phyloP scores from a whole-genome alignment of 441 rosid genomes.

The Euphorbia schlechtendalii region DNA sequence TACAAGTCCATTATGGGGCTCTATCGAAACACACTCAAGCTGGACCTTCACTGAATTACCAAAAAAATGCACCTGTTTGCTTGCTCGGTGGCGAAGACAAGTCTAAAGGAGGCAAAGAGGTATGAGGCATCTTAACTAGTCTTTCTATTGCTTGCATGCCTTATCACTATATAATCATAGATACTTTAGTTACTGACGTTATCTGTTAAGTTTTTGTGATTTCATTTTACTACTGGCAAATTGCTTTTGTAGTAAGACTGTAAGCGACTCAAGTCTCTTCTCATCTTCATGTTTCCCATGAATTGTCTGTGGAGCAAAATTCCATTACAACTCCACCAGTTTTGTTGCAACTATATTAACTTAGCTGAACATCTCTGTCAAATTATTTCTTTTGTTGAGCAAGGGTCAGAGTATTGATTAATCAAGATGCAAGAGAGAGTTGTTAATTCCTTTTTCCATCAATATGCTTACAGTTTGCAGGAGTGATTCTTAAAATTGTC shows the following conservation, averaged over 20 bases:
- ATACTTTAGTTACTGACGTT: background rate
- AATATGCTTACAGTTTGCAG: background rate
- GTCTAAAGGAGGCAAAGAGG: conserved; percentile 37
- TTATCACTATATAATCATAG: background rate
- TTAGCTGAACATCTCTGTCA: background rate
- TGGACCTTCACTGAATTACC: conserved; percentile 20
- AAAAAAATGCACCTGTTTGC: conserved; percentile 28
- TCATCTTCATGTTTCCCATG: background rate
- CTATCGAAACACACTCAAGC: conserved; percentile 18
- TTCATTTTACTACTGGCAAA: background rate
- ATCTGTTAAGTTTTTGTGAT: background rate
- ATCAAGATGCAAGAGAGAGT: background rate
- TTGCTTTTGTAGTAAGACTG: background rate
- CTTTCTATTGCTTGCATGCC: background rate
- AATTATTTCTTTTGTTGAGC: background rate
- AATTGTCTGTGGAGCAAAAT: background rate
- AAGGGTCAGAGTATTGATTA: background rate
- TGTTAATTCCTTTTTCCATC: background rate
- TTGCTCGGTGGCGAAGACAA: conserved; percentile 53
- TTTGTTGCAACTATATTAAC: background rate
- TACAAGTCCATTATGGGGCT: conserved; percentile 21
- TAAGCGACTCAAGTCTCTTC: background rate
- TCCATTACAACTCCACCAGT: background rate
- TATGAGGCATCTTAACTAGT: background rate
- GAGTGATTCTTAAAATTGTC: background rate